Evolutionary conservation across 2,329 filamentous ascomycete species (phyloP).

Genomic region (Paramyrothecium roridum): DNA sequence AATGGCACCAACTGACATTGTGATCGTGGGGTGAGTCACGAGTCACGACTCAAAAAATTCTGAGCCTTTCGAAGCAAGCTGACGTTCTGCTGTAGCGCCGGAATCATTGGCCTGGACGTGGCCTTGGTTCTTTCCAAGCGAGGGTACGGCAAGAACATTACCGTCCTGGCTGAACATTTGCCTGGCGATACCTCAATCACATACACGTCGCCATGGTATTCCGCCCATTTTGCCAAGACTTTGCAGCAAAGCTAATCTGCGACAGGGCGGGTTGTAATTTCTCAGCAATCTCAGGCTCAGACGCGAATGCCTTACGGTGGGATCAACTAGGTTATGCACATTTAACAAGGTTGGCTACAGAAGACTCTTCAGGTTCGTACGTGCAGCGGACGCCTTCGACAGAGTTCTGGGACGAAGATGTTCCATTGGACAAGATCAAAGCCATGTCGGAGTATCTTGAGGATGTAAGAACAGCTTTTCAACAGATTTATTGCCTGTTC

Average conservation of each 20-base stretch:
- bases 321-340: conserved; percentile 33
- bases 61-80: not conserved
- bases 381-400: conserved; percentile 29
- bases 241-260: not conserved
- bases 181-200: conserved; percentile 30
- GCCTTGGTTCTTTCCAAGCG: conserved; percentile 26
- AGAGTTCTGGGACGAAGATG: conserved; percentile 35
- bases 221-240: too few relatives aligned
- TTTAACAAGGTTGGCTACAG: conserved; percentile 24
- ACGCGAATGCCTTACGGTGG: conserved; percentile 35
- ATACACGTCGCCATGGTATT: conserved; percentile 37
- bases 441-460: conserved; percentile 33
- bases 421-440: conserved; percentile 32
- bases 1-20: conserved; percentile 4
- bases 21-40: conserved; percentile 14
- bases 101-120: conserved; percentile 32
- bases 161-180: conserved; percentile 32
- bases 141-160: conserved; percentile 25
- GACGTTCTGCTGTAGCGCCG: conserved; percentile 17
- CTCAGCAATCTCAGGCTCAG: conserved; percentile 35
- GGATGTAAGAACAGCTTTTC: conserved; percentile 21
- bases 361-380: conserved; percentile 21
- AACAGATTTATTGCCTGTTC: not conserved
- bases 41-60: not conserved
- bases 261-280: conserved; percentile 37